phyloP scores from a whole-genome alignment of 306 rosid species.

The Castanea crenata region DNA sequence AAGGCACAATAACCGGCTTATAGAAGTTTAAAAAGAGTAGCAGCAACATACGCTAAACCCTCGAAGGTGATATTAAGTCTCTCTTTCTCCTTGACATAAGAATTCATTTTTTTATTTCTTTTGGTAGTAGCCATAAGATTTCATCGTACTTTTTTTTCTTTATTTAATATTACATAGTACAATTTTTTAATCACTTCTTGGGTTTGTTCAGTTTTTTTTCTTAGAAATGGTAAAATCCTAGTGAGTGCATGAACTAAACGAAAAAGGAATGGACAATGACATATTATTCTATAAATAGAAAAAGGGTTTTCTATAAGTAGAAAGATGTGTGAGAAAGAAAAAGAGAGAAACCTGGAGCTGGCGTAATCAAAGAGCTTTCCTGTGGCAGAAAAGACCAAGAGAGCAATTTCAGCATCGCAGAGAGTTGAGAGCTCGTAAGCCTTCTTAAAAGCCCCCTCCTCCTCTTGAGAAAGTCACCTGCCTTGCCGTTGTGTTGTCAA shows the following conservation, averaged over 20 bases:
- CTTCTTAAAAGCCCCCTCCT: constrained; percentile 46
- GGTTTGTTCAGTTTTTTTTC: not conserved
- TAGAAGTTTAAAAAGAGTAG: not conserved
- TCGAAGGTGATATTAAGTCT: not conserved
- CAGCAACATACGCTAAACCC: not conserved
- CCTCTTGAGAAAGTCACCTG: constrained; percentile 47
- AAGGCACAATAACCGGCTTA: not conserved
- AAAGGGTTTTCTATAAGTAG: not conserved
- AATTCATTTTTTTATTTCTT: not conserved
- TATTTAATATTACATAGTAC: not conserved
- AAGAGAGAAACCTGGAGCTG: constrained; percentile 32
- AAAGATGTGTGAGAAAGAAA: not conserved
- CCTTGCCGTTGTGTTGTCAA: constrained; percentile 40
- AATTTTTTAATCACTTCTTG: not conserved
- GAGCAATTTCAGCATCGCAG: constrained; percentile 48
- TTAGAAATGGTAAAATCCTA: too few species aligned
- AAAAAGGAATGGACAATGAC: too few species aligned
- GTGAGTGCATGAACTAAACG: too few species aligned
- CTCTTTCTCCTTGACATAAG: not conserved
- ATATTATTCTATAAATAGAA: too few species aligned
- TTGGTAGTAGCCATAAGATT: not conserved
- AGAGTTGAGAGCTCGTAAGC: constrained; percentile 45
- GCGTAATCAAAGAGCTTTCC: constrained; percentile 39
- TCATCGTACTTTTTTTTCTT: not conserved
- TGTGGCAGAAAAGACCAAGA: constrained; percentile 33